These are phyloP conservation scores for Ogataea allantospora DNA, from an alignment of 805 yeast species.

Conservation along the genomic window DNA sequence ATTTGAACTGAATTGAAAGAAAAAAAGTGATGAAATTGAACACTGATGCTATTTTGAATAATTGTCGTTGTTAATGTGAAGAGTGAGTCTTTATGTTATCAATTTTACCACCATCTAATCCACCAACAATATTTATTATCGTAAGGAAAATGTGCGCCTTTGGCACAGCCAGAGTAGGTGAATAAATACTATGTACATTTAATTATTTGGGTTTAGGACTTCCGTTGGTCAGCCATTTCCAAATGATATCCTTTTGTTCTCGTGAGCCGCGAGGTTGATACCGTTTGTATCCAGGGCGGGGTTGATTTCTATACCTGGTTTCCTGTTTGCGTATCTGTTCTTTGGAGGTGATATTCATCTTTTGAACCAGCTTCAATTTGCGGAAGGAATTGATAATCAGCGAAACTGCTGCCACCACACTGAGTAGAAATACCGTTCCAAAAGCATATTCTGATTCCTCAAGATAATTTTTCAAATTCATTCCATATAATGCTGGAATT, in stretches of 20 bases:
- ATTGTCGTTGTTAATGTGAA: not conserved
- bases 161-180: constrained; percentile 5
- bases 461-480: constrained; percentile 76
- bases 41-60: not conserved
- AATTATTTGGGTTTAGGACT: constrained; percentile 24
- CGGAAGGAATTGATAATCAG: constrained; percentile 58
- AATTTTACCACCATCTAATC: constrained; percentile 2
- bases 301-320: constrained; percentile 19
- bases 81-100: not conserved
- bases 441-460: constrained; percentile 70
- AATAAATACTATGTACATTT: constrained; percentile 5
- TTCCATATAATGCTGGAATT: constrained; percentile 85
- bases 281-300: constrained; percentile 11
- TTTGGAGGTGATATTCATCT: constrained; percentile 57
- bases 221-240: constrained; percentile 56
- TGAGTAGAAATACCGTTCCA: constrained; percentile 50
- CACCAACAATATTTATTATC: not conserved
- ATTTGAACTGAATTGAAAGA: not conserved
- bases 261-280: constrained; percentile 6
- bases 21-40: too few relatives aligned
- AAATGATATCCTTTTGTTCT: constrained; percentile 43
- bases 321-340: constrained; percentile 29
- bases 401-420: constrained; percentile 51
- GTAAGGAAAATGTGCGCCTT: constrained; percentile 3
- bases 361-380: constrained; percentile 60